Evolutionary conservation across 768 basidiomycete genomes (phyloP), one percentile per base, ranked within the genome.

Genomic region (Cantharellus anzutake): DNA sequence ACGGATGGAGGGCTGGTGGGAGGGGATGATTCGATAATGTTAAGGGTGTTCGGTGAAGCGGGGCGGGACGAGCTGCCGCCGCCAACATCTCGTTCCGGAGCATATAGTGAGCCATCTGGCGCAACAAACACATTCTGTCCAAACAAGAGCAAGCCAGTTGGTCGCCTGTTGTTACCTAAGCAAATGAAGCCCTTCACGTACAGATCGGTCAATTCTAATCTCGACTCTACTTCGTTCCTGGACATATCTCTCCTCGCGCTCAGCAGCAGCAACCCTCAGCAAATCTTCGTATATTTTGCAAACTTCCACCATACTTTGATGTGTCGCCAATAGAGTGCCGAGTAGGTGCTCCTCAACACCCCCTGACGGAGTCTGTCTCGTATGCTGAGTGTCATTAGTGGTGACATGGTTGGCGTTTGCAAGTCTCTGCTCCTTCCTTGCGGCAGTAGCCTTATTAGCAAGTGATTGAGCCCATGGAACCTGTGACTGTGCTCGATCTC

Each of bases 381-480:
- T 42, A 14, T 29, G 20, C 20, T 29, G 20, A 29, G 20, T 29
- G 20, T 29, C 20, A 29, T 29, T 29, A 29, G 20, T 42, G 44
- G 16, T 53, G 34, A n/a, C 37, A 41, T 3, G 56, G 56, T 3
- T 56, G 56, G 5, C 58, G 68, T 59, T 64, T 65, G 60, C 69
- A 64, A 60, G 64, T 64, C 63, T 59, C 20, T n/a, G 42, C n/a
- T n/a, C 67, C 58, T 64, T 65, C 61, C 68, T 65, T 60, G 65
- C 64, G 16, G 40, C 52, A 37, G 85, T 75, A 4, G 84, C 84
- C 52, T 79, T 79, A 64, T 85, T 83, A 1, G 90, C 90, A 11
- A 82, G 79, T 1, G 88, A 82, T 29, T 81, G 78, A 2, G 92
- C 92, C 91, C 92, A 94, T 4, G 85, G 81, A 65, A 96, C 91